Percentiles rank a stretch among this genome's conserved stretches.
Conservation (phyloP, 164 flowering plant species). For the Cinnamomum chago region DNA sequence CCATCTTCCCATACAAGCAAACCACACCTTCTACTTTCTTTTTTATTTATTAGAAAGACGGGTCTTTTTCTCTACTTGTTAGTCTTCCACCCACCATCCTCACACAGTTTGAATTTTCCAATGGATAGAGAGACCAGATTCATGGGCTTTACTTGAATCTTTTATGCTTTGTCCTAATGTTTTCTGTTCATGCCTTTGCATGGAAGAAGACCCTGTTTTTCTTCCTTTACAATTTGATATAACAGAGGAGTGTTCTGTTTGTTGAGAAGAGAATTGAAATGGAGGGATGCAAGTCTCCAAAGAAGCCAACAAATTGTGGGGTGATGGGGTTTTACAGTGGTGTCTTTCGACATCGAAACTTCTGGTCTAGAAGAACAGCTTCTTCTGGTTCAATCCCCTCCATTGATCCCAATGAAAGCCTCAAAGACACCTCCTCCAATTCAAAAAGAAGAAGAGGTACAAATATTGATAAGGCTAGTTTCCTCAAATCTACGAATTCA, state of each 20-base stretch:
- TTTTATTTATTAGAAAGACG: neutral
- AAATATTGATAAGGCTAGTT: constrained; percentile 27
- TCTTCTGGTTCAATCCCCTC: constrained; percentile 41
- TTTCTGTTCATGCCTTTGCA: neutral
- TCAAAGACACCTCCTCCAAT: constrained; percentile 19
- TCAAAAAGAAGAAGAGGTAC: constrained; percentile 40
- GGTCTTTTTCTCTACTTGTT: neutral
- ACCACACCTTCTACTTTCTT: neutral
- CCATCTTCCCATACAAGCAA: constrained; percentile 22
- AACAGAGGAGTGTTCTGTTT: constrained; percentile 10
- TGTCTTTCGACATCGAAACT: constrained; percentile 38
- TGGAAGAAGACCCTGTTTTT: neutral
- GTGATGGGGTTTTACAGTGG: constrained; percentile 32
- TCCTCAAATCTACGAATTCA: constrained; percentile 14
- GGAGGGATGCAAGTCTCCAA: constrained; percentile 36
- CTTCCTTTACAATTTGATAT: neutral
- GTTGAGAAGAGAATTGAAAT: constrained; percentile 12
- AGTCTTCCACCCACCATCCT: neutral
- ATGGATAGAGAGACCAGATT: constrained; percentile 7
- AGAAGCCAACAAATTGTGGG: constrained; percentile 56
- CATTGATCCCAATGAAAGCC: constrained; percentile 9
- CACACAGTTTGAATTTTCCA: constrained; percentile 4
- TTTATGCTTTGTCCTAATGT: neutral
- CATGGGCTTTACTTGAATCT: neutral
- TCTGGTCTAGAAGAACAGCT: constrained; percentile 46